Base-by-base conservation (phyloP, 2,329 filamentous ascomycete genomes). In the Pseudogymnoascus sp. region DNA sequence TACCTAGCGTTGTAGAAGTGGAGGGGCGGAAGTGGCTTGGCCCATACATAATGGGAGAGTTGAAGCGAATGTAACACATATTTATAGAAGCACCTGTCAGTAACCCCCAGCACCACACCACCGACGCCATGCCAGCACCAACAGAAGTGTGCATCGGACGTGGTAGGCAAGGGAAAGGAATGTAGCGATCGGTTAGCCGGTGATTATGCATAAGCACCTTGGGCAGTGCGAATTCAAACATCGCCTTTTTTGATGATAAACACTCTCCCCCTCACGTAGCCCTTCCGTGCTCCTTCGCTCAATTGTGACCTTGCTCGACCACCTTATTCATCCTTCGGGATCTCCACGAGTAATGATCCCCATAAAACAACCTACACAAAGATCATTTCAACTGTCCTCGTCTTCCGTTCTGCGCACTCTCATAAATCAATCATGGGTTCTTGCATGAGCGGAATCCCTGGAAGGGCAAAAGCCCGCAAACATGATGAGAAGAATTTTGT, bases 191-290 rank as follows among this genome's bases (percentile, higher is more conserved):
- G 46, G 31, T 17, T 33, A 33, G 9, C 26, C 5, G 46, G 46
- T 17, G 17, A n/a, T 31, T 56, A 56, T 56, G 46, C 46, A 56
- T 56, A 56, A 56, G 46, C 46, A 56, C 26, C n/a, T 19, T 56
- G 26, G 4, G 26, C 7, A 15, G 9, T 17, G 44, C 46, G 46
- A 33, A 56, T 33, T 56, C 10, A 31, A 56, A 56, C 46, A 10
- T 56, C 46, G 7, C 17, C n/a, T 29, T 10, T 19, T 19, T 31
- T 56, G 9, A 56, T 56, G 46, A 56, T 56, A 56, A 56, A n/a
- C 26, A 56, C 46, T 44, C 19, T 3, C 19, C 40, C 40, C 40
- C 40, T 44, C 40, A 11, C 38, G 2, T 53, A 10, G 46, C 4
- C 7, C n/a, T 17, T 53, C 26, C 46, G 7, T 31, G 46, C 7